These are phyloP conservation scores for Cyberlindnera euphorbiae DNA, from an alignment of 805 yeast genomes.

Conservation along the genomic window DNA sequence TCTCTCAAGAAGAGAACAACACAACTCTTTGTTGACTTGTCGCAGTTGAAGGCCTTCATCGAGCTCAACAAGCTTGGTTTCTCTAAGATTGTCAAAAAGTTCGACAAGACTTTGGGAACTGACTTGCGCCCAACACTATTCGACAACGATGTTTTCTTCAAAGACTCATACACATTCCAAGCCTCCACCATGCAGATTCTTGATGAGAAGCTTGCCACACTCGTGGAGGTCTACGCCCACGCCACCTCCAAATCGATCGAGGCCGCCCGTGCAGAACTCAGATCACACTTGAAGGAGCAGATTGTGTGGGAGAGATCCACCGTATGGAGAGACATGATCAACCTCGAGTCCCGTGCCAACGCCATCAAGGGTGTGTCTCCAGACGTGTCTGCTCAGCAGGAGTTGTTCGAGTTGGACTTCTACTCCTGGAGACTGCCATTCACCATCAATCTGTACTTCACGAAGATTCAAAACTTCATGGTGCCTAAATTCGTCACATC, in stretches of 20 bases:
- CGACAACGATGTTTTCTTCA: slow-evolving; percentile 37
- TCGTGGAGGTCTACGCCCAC: slow-evolving; percentile 52
- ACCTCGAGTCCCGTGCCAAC: slow-evolving; percentile 66
- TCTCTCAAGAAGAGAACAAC: slow-evolving; percentile 64
- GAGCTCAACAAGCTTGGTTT: slow-evolving; percentile 86
- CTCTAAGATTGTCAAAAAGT: slow-evolving; percentile 81
- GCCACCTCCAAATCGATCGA: slow-evolving; percentile 32
- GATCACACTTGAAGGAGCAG: slow-evolving; percentile 73
- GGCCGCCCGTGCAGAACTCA: slow-evolving; percentile 46
- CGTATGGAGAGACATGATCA: slow-evolving; percentile 93
- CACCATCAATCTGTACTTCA: slow-evolving; percentile 23
- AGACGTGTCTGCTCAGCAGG: slow-evolving; percentile 28
- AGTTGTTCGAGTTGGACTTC: slow-evolving; percentile 31
- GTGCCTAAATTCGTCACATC: slow-evolving; percentile 39
- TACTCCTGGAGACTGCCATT: slow-evolving; percentile 30
- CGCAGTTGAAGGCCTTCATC: slow-evolving; percentile 77
- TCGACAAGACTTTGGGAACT: slow-evolving; percentile 71
- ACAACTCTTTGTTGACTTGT: slow-evolving; percentile 62
- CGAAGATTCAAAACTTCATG: slow-evolving; percentile 28
- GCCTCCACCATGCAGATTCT: slow-evolving; percentile 42
- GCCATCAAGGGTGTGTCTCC: slow-evolving; percentile 33
- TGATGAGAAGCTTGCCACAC: slow-evolving; percentile 46
- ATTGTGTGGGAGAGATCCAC: slow-evolving; percentile 96
- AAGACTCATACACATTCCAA: slow-evolving; percentile 52
- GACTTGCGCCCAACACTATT: slow-evolving; percentile 47